A percentile compares a stretch with the other conserved stretches of the same genome.
These are phyloP conservation scores for Ceratocystiopsis sp. DNA, from an alignment of 2,329 filamentous ascomycete genomes.

Conservation along the genomic window DNA sequence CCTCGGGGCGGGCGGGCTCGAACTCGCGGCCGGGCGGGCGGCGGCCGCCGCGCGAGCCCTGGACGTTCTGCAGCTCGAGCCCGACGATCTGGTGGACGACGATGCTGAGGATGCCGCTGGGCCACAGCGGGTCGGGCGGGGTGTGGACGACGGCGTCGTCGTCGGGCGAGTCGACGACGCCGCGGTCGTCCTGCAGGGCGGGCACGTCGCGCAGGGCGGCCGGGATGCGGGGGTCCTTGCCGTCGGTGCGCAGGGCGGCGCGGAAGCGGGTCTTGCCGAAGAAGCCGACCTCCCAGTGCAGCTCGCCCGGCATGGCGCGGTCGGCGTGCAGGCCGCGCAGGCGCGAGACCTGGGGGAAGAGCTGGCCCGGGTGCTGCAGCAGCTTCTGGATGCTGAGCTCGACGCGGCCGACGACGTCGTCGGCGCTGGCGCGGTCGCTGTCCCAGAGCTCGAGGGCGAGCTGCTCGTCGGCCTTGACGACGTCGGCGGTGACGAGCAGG, in stretches of 20 bases:
- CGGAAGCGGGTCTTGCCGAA: constrained; percentile 85
- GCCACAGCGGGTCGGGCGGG: constrained; percentile 91
- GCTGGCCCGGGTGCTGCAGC: constrained; percentile 82
- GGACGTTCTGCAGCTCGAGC: constrained; percentile 78
- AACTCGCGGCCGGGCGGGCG: constrained; percentile 64
- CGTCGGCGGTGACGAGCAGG: constrained; percentile 69
- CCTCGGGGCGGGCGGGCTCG: constrained; percentile 66
- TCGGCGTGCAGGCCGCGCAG: constrained; percentile 69
- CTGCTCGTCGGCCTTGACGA: constrained; percentile 87
- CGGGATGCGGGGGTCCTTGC: constrained; percentile 64
- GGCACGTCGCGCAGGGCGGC: constrained; percentile 54
- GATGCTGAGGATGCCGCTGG: constrained; percentile 71
- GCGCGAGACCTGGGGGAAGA: constrained; percentile 79
- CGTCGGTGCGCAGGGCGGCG: constrained; percentile 68
- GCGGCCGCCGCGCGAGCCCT: constrained; percentile 58
- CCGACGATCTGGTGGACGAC: constrained; percentile 92
- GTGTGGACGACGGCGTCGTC: constrained; percentile 81
- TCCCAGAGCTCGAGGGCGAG: constrained; percentile 93
- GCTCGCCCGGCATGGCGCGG: constrained; percentile 77
- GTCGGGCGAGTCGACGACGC: constrained; percentile 50
- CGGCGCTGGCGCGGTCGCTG: constrained; percentile 77
- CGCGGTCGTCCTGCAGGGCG: constrained; percentile 78
- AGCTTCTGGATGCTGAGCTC: constrained; percentile 89
- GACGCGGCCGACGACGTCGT: constrained; percentile 89
- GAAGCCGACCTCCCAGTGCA: constrained; percentile 93